Evolutionary conservation across 164 flowering plant species (phyloP).

Genomic region (Vitis vinifera): ASM3070453v1 NC_081809.1:4840501-4841000

Average conservation of each 20-base stretch:
- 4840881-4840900: neutral
- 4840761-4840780: too few species aligned
- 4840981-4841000: neutral
- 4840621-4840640: neutral
- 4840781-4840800: too few species aligned
- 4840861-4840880: too few species aligned
- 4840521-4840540: neutral
- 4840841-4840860: slow-evolving; percentile 6
- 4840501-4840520: slow-evolving; percentile 14
- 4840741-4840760: too few species aligned
- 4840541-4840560: neutral
- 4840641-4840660: slow-evolving; percentile 3
- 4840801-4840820: too few species aligned
- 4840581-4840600: slow-evolving; percentile 12
- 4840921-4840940: slow-evolving; percentile 32
- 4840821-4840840: slow-evolving; percentile 3
- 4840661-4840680: slow-evolving; percentile 9
- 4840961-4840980: neutral
- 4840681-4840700: too few species aligned
- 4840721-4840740: too few species aligned
- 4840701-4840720: too few species aligned
- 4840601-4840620: slow-evolving; percentile 2
- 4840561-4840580: neutral
- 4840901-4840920: slow-evolving; percentile 1
- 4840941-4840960: slow-evolving; percentile 18